Evolutionary conservation across 2,329 filamentous ascomycete species (phyloP).

Genomic region (Sclerotinia nivalis): DNA sequence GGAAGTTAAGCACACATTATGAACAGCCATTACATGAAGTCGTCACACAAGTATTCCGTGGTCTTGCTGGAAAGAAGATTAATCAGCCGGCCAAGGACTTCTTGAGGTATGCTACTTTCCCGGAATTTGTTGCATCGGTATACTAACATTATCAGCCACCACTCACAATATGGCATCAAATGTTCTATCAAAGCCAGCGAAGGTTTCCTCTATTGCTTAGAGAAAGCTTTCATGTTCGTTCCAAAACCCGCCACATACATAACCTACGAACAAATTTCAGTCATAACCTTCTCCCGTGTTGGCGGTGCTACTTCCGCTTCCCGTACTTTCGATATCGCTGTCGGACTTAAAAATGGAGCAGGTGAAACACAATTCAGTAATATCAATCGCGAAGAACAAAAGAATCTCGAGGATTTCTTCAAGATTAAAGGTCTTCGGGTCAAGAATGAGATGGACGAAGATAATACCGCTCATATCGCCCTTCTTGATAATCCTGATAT

Average conservation of each 20-base stretch:
- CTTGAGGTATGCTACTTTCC: constrained; percentile 57
- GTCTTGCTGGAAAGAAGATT: constrained; percentile 91
- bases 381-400: constrained; percentile 97
- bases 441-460: constrained; percentile 98
- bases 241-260: constrained; percentile 98
- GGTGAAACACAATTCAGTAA: constrained; percentile 97
- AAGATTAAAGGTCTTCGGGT: constrained; percentile 91
- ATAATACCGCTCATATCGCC: constrained; percentile 69
- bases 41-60: constrained; percentile 92
- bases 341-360: constrained; percentile 82
- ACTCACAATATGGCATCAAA: constrained; percentile 93
- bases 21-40: constrained; percentile 93
- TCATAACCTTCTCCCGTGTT: constrained; percentile 93
- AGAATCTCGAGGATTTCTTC: constrained; percentile 96
- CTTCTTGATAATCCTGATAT: constrained; percentile 83
- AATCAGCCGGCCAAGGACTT: constrained; percentile 94
- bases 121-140: constrained; percentile 7
- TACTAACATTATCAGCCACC: constrained; percentile 60
- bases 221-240: constrained; percentile 99
- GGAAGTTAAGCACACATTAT: constrained; percentile 84
- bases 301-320: constrained; percentile 90
- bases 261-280: constrained; percentile 87
- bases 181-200: constrained; percentile 99
- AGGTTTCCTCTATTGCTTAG: constrained; percentile 92
- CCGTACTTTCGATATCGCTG: constrained; percentile 95